Evolutionary conservation across 352 stramenopile species (phyloP), one percentile per base, ranked within the genome.

Genomic region (Pythium monospermum): DNA sequence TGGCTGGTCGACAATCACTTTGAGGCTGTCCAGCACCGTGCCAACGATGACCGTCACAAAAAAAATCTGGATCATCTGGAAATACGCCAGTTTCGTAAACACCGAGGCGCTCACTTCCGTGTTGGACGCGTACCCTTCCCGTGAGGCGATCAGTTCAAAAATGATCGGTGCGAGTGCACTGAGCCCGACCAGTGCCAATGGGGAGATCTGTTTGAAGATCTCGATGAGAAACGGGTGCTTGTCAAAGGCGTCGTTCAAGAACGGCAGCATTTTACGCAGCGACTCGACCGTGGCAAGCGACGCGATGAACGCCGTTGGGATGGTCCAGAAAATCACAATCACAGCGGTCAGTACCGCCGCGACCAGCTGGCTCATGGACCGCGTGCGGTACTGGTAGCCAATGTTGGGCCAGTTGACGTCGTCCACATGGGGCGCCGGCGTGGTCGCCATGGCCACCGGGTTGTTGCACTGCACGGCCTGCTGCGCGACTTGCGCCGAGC

Each of bases 321-420:
- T 85, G 3, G 82, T 92, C 79, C 82, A 92, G 50, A 92, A 92
- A 7, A 92, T 56, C 42, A 91, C 77, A 49, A 92, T 85, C 18
- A 38, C 49, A 0, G 66, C 66, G 7, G 82, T 89, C n/a, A 89
- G 47, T 18, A 74, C 38, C 6, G 64, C 51, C 5, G 82, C 85
- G 1, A 87, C 49, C 15, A 90, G 60, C 45, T 53, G 62, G 10
- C 78, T 69, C 18, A 85, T 59, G 0, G 67, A 57, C 15, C 76
- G 75, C 33, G 73, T 81, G 23, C 65, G 61, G 38, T 80, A 83
- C 19, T 52, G 65, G 1, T 84, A 59, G 0, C 79, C 82, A 50
- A 92, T 70, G 43, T 91, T 92, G 25, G 71, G 61, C 82, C 82
- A 92, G 22, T 85, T 71, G n/a, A 91, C 75, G 44, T 92, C 82